Conservation (phyloP, 2,329 filamentous ascomycete genomes). For the Xenosphaeropsis pyriputrescens region DNA sequence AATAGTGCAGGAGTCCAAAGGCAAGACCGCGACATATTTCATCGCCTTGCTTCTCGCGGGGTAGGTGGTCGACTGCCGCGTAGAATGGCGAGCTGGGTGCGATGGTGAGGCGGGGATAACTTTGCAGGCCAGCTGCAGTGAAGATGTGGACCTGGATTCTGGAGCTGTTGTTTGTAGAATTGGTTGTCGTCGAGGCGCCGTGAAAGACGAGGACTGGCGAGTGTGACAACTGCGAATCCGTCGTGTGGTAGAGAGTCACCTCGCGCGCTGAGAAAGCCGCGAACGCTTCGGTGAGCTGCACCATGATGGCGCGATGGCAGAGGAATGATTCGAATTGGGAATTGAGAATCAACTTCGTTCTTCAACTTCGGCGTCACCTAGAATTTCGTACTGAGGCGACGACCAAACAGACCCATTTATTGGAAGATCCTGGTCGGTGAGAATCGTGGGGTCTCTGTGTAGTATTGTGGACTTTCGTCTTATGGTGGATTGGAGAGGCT, state of each 20-base stretch:
- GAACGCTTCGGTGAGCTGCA: constrained; percentile 66
- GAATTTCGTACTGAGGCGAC: no score
- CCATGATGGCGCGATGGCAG: constrained; percentile 41
- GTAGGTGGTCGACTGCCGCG: constrained; percentile 74
- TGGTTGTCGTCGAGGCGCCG: constrained; percentile 77
- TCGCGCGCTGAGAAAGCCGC: constrained; percentile 63
- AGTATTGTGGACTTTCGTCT: no score
- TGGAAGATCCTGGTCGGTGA: no score
- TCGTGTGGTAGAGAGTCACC: constrained; percentile 77
- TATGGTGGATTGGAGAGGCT: no score
- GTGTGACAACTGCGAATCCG: constrained; percentile 70
- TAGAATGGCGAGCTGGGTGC: constrained; percentile 89
- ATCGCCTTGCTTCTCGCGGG: constrained; percentile 89
- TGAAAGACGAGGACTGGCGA: constrained; percentile 82
- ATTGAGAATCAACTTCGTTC: no score
- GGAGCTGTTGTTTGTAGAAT: constrained; percentile 76
- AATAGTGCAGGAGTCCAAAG: constrained; percentile 90
- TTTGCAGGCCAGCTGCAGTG: constrained; percentile 75
- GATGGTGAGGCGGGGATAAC: constrained; percentile 81
- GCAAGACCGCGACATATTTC: constrained; percentile 84
- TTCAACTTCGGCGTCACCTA: no score
- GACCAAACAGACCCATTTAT: no score
- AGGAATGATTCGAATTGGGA: background rate
- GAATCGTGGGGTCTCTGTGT: no score
- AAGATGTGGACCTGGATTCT: constrained; percentile 91